Conservation (phyloP, 805 yeast species). For the Suhomyces xylopsoci region DNA sequence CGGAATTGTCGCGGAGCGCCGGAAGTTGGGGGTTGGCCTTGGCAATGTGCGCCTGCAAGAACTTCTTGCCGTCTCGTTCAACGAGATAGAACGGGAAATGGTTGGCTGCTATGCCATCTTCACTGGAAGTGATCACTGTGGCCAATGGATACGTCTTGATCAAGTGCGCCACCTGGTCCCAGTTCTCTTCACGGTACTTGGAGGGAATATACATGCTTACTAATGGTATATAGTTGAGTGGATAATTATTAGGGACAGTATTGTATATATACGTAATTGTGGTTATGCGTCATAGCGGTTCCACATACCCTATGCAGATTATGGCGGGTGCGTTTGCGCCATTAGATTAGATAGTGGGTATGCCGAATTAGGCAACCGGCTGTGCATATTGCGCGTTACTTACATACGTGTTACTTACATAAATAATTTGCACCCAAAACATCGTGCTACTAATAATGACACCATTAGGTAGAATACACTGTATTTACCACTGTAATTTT, state of each 20-base stretch:
- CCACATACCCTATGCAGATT: not conserved
- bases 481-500: too few relatives aligned
- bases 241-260: not conserved
- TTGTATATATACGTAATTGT: not conserved
- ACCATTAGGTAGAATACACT: too few relatives aligned
- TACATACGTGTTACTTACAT: not conserved
- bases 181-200: constrained; percentile 26
- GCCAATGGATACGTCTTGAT: constrained; percentile 52
- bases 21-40: constrained; percentile 50
- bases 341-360: not conserved
- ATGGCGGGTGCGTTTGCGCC: not conserved
- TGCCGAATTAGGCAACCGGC: not conserved
- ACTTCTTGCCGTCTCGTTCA: constrained; percentile 34
- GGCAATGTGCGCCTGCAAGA: constrained; percentile 55
- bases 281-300: not conserved
- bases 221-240: not conserved
- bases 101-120: constrained; percentile 46
- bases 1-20: constrained; percentile 30
- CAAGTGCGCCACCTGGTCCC: constrained; percentile 39
- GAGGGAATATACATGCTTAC: constrained; percentile 37
- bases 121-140: constrained; percentile 42
- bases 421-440: not conserved
- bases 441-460: too few relatives aligned
- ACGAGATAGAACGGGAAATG: constrained; percentile 54
- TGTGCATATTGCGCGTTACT: not conserved